These are phyloP conservation scores for Talaromyces amestolkiae DNA, from an alignment of 2,329 filamentous ascomycete species.

Conservation along the genomic window DNA sequence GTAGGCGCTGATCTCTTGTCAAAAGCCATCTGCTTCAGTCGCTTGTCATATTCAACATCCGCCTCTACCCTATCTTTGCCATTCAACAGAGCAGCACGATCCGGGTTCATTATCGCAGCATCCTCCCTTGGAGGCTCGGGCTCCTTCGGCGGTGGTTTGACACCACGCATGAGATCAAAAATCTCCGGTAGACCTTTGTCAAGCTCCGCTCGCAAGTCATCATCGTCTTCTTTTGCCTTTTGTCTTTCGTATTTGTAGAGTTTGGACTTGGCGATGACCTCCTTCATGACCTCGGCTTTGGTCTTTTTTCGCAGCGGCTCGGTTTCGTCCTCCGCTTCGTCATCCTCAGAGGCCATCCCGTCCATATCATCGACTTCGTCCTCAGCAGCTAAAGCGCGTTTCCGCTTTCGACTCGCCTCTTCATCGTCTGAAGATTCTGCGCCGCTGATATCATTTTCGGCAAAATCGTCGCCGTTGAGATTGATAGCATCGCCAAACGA, in stretches of 20 bases:
- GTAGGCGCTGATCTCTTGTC: constrained; percentile 83
- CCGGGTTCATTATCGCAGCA: constrained; percentile 58
- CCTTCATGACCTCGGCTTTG: constrained; percentile 96
- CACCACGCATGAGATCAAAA: constrained; percentile 64
- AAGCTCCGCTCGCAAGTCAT: constrained; percentile 77
- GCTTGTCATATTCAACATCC: constrained; percentile 83
- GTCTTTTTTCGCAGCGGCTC: constrained; percentile 84
- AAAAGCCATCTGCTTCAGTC: constrained; percentile 75
- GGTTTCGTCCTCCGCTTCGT: constrained; percentile 51
- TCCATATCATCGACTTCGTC: constrained; percentile 45
- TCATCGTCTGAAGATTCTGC: constrained; percentile 43
- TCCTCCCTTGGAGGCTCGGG: constrained; percentile 45
- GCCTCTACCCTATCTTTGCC: constrained; percentile 64
- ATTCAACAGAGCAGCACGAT: constrained; percentile 60
- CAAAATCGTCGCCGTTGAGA: constrained; percentile 65
- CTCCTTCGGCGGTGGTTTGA: constrained; percentile 52
- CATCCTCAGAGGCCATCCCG: constrained; percentile 45
- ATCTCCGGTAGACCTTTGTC: constrained; percentile 80
- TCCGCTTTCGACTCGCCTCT: constrained; percentile 50
- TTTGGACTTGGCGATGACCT: constrained; percentile 96
- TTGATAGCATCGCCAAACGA: constrained; percentile 56
- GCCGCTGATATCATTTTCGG: constrained; percentile 67
- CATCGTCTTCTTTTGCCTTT: constrained; percentile 86
- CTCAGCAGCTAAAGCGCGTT: constrained; percentile 44
- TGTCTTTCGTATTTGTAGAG: constrained; percentile 92